These are phyloP conservation scores for Pseudodiploospora longispora DNA, from an alignment of 2,329 filamentous ascomycete genomes.

Conservation along the genomic window DNA sequence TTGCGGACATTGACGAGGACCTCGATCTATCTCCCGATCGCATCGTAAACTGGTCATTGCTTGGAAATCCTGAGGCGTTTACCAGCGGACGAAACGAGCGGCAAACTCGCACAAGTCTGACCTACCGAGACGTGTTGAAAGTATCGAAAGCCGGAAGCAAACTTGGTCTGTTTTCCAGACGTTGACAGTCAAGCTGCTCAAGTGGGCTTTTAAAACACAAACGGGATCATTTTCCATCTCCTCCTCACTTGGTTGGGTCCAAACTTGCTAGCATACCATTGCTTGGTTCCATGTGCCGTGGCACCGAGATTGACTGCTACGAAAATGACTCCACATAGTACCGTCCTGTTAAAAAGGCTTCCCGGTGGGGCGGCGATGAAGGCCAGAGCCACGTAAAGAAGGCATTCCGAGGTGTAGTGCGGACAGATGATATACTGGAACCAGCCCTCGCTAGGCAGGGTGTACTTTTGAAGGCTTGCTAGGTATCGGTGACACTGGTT, in stretches of 20 bases:
- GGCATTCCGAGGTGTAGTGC: conserved; percentile 84
- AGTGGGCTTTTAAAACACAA: conserved; percentile 41
- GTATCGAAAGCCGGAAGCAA: conserved; percentile 67
- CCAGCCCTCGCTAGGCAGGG: conserved; percentile 62
- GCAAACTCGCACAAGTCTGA: conserved; percentile 60
- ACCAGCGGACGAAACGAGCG: conserved; percentile 48
- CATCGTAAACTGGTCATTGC: conserved; percentile 65
- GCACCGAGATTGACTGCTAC: conserved; percentile 72
- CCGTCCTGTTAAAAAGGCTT: conserved; percentile 59
- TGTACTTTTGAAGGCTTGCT: conserved; percentile 69
- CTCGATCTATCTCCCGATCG: conserved; percentile 50
- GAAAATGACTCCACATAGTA: conserved; percentile 63
- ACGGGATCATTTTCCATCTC: conserved; percentile 72
- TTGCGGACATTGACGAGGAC: conserved; percentile 59
- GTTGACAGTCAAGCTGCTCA: conserved; percentile 17
- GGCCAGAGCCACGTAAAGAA: conserved; percentile 74
- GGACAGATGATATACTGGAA: conserved; percentile 73
- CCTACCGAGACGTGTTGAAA: conserved; percentile 78
- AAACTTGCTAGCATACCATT: conserved; percentile 74
- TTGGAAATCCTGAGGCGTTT: conserved; percentile 42
- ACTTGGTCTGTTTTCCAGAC: conserved; percentile 44
- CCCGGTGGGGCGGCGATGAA: conserved; percentile 64
- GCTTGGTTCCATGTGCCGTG: conserved; percentile 68
- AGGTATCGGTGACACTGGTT: conserved; percentile 66
- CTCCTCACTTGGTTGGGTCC: conserved; percentile 52